phyloP scores from a whole-genome alignment of 2,329 filamentous ascomycete species.

The Pezicula rhizophila region DNA sequence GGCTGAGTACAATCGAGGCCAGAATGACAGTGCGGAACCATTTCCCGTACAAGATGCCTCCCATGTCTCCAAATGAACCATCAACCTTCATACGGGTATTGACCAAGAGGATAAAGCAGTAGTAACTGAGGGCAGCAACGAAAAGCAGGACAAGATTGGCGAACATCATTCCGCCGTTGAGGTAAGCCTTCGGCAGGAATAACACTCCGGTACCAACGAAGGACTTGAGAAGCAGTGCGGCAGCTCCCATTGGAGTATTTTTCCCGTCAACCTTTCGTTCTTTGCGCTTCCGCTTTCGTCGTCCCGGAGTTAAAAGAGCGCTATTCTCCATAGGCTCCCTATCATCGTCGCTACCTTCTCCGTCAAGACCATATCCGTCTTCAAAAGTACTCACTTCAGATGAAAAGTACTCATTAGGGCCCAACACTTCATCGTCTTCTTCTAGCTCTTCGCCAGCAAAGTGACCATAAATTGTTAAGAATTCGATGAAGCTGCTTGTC shows the following conservation, averaged over 20 bases:
- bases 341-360: slow-evolving; percentile 56
- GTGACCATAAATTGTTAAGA: slow-evolving; percentile 89
- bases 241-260: slow-evolving; percentile 72
- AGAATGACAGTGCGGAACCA: slow-evolving; percentile 88
- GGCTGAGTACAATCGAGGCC: slow-evolving; percentile 86
- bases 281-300: slow-evolving; percentile 70
- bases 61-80: slow-evolving; percentile 97
- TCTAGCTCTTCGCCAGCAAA: slow-evolving; percentile 96
- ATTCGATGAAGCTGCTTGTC: slow-evolving; percentile 92
- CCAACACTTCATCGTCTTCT: slow-evolving; percentile 87
- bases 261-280: slow-evolving; percentile 67
- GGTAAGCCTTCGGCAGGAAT: slow-evolving; percentile 85
- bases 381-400: slow-evolving; percentile 63
- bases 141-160: slow-evolving; percentile 84
- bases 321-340: slow-evolving; percentile 83
- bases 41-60: slow-evolving; percentile 82
- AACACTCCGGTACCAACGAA: slow-evolving; percentile 96
- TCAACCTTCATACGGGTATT: slow-evolving; percentile 78
- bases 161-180: slow-evolving; percentile 97
- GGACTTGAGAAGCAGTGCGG: slow-evolving; percentile 85
- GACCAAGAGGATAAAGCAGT: slow-evolving; percentile 93
- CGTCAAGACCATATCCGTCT: slow-evolving; percentile 35
- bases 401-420: slow-evolving; percentile 85
- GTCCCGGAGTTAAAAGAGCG: slow-evolving; percentile 70
- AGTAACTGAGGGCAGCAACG: slow-evolving; percentile 85